Conservation (phyloP, 2,329 filamentous ascomycete species). For the Rhynchosporium secalis region DNA sequence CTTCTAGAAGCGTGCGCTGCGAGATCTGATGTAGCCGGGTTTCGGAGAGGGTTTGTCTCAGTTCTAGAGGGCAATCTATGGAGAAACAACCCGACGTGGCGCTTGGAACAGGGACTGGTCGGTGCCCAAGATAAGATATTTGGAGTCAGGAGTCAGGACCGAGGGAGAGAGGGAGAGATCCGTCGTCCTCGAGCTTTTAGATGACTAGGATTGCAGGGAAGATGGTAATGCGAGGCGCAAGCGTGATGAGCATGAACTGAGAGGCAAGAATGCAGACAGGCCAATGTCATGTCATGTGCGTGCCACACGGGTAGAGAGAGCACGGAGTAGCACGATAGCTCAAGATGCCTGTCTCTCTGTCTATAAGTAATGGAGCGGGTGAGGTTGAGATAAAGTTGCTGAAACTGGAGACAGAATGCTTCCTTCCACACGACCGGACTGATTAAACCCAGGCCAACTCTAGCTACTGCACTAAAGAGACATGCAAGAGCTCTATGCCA, state of each 20-base stretch:
- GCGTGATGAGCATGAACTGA: slow-evolving; percentile 28
- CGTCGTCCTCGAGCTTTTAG: neutral
- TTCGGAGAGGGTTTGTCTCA: slow-evolving; percentile 17
- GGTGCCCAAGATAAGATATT: slow-evolving; percentile 22
- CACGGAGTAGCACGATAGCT: neutral
- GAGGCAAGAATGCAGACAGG: slow-evolving; percentile 18
- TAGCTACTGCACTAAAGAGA: slow-evolving; percentile 9
- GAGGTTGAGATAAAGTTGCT: slow-evolving; percentile 31
- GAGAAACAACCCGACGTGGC: slow-evolving; percentile 22
- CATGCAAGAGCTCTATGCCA: neutral
- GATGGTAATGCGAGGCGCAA: slow-evolving; percentile 6
- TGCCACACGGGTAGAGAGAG: neutral
- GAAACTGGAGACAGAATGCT: slow-evolving; percentile 17
- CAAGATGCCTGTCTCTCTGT: neutral
- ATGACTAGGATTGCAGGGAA: neutral
- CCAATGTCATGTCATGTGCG: slow-evolving; percentile 26
- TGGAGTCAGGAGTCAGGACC: slow-evolving; percentile 5
- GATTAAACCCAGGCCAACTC: neutral
- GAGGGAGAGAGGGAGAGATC: slow-evolving; percentile 7
- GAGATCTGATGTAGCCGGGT: slow-evolving; percentile 15
- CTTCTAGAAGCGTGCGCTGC: slow-evolving; percentile 27
- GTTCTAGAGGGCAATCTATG: slow-evolving; percentile 18
- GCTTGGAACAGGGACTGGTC: slow-evolving; percentile 24
- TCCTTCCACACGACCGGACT: slow-evolving; percentile 12
- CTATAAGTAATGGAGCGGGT: slow-evolving; percentile 11